Conservation (phyloP, 2,329 filamentous ascomycete species). For the Pseudogymnoascus sp. region DNA sequence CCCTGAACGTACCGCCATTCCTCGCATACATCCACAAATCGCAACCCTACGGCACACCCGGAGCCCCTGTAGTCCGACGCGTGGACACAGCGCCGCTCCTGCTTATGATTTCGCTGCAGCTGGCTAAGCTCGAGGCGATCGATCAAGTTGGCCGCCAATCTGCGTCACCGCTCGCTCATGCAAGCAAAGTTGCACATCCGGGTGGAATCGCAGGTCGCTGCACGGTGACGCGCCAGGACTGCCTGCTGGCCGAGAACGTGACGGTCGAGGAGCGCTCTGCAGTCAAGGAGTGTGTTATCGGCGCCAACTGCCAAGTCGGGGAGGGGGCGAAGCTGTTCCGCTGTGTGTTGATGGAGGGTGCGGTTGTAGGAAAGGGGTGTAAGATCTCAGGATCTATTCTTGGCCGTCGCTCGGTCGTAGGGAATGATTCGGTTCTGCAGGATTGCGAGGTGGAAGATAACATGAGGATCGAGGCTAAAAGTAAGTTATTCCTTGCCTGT, state of each 20-base stretch:
- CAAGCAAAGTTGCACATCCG: constrained; percentile 73
- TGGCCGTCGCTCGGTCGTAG: constrained; percentile 71
- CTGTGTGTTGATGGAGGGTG: constrained; percentile 89
- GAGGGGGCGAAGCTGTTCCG: constrained; percentile 79
- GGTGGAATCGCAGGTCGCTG: constrained; percentile 72
- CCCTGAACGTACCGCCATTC: constrained; percentile 58
- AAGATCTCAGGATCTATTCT: constrained; percentile 83
- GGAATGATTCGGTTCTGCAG: constrained; percentile 71
- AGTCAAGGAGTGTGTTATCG: constrained; percentile 89
- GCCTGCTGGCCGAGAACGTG: constrained; percentile 79
- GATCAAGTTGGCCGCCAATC: constrained; percentile 52
- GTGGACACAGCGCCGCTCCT: constrained; percentile 83
- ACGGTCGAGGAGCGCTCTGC: constrained; percentile 80
- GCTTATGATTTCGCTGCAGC: constrained; percentile 70
- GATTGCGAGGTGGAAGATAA: constrained; percentile 93
- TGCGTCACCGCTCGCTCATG: constrained; percentile 68
- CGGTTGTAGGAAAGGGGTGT: constrained; percentile 73
- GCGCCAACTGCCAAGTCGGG: constrained; percentile 77
- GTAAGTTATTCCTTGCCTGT: constrained; percentile 39
- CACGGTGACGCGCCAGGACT: constrained; percentile 75
- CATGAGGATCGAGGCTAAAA: constrained; percentile 71
- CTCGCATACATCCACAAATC: constrained; percentile 74
- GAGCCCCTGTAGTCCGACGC: constrained; percentile 66
- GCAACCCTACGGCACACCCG: constrained; percentile 25
- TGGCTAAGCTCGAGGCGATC: constrained; percentile 73